phyloP scores from a whole-genome alignment of 768 basidiomycete genomes.

The Podaxis pistillaris region DNA sequence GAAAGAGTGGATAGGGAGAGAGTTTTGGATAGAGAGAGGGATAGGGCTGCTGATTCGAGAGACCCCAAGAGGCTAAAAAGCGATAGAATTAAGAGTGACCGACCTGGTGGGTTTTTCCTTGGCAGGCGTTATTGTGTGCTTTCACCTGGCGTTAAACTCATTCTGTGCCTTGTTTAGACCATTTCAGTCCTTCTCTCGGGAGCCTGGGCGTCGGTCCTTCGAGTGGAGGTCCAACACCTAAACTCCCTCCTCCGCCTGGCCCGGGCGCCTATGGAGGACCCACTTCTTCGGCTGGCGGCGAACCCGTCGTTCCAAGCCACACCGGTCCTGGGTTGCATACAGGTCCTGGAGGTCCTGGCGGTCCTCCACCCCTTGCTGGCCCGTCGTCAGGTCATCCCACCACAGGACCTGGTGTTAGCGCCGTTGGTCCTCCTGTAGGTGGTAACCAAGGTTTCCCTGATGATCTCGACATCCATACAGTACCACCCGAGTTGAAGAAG shows the following conservation, averaged over 20 bases:
- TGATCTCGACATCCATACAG: slow-evolving; percentile 39
- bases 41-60: slow-evolving; percentile 13
- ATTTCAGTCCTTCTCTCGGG: slow-evolving; percentile 21
- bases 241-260: slow-evolving; percentile 19
- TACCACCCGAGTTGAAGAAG: slow-evolving; percentile 54
- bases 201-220: slow-evolving; percentile 5
- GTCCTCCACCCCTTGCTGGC: slow-evolving; percentile 10
- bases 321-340: slow-evolving; percentile 12
- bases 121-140: slow-evolving; percentile 4
- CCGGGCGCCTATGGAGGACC: slow-evolving; percentile 9
- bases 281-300: slow-evolving; percentile 5
- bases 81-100: slow-evolving; percentile 9
- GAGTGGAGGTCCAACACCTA: slow-evolving; percentile 13
- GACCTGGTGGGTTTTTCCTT: slow-evolving; percentile 8
- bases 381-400: slow-evolving; percentile 12
- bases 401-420: slow-evolving; percentile 10
- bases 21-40: slow-evolving; percentile 12
- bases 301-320: slow-evolving; percentile 5
- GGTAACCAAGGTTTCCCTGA: slow-evolving; percentile 32
- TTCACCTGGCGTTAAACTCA: neutral
- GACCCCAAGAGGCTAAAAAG: slow-evolving; percentile 14
- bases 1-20: slow-evolving; percentile 24
- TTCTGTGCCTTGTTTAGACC: slow-evolving; percentile 11
- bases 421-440: neutral
- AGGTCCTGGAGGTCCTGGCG: slow-evolving; percentile 9